These are phyloP conservation scores for Ganoderma resinaceum DNA, from an alignment of 1,284 basidiomycete genomes.

Conservation along the genomic window DNA sequence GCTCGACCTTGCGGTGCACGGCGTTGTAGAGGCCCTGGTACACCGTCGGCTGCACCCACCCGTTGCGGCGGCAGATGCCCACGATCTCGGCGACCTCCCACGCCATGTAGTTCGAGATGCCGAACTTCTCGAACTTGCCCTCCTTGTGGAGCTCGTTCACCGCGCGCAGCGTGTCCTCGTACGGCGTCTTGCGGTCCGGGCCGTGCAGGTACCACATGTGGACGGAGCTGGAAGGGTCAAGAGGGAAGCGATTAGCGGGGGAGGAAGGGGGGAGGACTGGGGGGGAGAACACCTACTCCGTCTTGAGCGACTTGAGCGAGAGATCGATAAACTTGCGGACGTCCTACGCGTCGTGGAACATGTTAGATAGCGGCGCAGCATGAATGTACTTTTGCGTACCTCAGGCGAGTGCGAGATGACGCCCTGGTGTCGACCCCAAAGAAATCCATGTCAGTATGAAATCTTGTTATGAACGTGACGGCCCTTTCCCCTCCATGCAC, in stretches of 20 bases:
- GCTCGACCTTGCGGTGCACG: constrained; percentile 57
- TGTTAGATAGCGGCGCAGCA: not conserved
- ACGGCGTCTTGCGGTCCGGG: constrained; percentile 56
- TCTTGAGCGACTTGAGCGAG: not conserved
- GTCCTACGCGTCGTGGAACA: not conserved
- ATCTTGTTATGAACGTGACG: too few species aligned
- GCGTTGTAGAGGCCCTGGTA: constrained; percentile 74
- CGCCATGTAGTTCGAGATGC: constrained; percentile 58
- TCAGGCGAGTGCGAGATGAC: not conserved
- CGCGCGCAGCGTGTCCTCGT: constrained; percentile 54
- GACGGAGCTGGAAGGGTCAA: constrained; percentile 12
- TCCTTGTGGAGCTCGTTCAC: constrained; percentile 53
- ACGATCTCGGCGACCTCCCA: constrained; percentile 61
- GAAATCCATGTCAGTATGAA: not conserved
- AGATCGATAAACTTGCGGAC: not conserved
- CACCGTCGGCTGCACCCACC: constrained; percentile 61
- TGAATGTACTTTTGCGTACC: not conserved
- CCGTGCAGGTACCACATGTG: constrained; percentile 64
- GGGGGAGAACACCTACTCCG: not conserved
- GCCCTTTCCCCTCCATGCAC: too few species aligned
- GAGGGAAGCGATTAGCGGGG: not conserved
- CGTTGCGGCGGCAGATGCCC: constrained; percentile 57
- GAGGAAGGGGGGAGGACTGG: not conserved
- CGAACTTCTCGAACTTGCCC: constrained; percentile 46
- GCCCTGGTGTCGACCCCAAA: not conserved